Base-by-base conservation (phyloP, 768 basidiomycete genomes). In the Boletellus ananas region DNA sequence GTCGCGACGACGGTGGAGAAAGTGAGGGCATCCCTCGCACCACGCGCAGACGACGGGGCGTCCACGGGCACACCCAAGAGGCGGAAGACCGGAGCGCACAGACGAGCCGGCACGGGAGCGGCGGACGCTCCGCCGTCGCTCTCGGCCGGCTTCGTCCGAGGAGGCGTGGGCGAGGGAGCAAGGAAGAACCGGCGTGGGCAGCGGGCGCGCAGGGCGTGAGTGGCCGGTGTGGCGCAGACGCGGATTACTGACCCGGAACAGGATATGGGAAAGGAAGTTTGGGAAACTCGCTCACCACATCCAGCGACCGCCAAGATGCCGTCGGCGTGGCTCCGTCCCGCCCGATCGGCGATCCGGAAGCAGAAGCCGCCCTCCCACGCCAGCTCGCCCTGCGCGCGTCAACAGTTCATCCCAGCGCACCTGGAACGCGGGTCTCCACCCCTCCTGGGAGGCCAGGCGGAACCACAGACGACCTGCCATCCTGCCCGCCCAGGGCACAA, bases 251-350 rank as follows among this genome's bases (percentile, higher is more conserved):
- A 51, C 51, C 7, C 29, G 20, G 2, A 29, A 25, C 60, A 97
- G 94, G 2, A 96, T 98, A 57, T 97, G 95, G 94, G 95, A 97
- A 71, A 94, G 93, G 72, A 97, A 94, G 68, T 98, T 83, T 59
- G 95, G 95, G 42, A 79, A 75, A 52, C 81, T 84, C 53, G 94
- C 95, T 20, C 96, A 95, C 65, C 95, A 98, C 67, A 79, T 94
- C 70, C 87, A 87, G 69, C 86, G 82, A 57, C 67, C 72, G 52
- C 25, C 58, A 42, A 59, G 58, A 31, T 34, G 36, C 44, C 58
- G 49, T 49, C 48, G 42, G 34, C 49, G 55, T 37, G 50, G 48
- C 12, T 45, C 54, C 43, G 43, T 44, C 37, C 48, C 43, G 21
- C 10, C 36, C 44, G 55, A 62, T 59, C 62, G 53, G 53, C 52